phyloP scores from a whole-genome alignment of 2,329 filamentous ascomycete genomes.

The Elsinoe perseae region DNA sequence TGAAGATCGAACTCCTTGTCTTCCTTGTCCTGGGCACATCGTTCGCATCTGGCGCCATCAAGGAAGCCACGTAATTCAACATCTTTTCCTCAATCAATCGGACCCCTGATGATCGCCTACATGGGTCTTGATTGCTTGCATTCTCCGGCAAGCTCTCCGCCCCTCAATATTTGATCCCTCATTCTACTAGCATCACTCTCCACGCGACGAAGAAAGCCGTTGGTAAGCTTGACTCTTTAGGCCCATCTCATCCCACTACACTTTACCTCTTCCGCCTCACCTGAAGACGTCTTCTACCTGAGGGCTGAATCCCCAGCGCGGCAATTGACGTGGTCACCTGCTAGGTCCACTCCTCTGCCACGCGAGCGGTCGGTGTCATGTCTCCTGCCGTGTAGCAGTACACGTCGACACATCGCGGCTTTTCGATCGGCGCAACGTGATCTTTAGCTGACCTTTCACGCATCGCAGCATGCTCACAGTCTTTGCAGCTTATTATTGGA shows the following conservation, averaged over 20 bases:
- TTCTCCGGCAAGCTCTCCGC: conserved; percentile 11
- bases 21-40: background rate
- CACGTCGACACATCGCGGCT: background rate
- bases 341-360: background rate
- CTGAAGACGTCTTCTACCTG: background rate
- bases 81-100: background rate
- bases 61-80: conserved; percentile 12
- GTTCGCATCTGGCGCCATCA: background rate
- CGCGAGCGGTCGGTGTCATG: background rate
- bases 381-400: background rate
- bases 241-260: background rate
- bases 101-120: conserved; percentile 5
- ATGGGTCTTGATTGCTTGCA: conserved; percentile 3
- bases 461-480: background rate
- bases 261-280: background rate
- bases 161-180: conserved; percentile 9
- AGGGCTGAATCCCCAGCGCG: background rate
- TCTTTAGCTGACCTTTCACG: background rate
- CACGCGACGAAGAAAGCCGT: background rate
- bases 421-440: background rate
- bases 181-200: background rate
- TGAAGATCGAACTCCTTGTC: conserved; percentile 9
- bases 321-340: conserved; percentile 4
- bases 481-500: background rate
- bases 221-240: conserved; percentile 10